A percentile compares a stretch with the other conserved stretches of the same genome.
Conservation (phyloP, 1,139 yeast genomes). For the Pichia sp. region DNA sequence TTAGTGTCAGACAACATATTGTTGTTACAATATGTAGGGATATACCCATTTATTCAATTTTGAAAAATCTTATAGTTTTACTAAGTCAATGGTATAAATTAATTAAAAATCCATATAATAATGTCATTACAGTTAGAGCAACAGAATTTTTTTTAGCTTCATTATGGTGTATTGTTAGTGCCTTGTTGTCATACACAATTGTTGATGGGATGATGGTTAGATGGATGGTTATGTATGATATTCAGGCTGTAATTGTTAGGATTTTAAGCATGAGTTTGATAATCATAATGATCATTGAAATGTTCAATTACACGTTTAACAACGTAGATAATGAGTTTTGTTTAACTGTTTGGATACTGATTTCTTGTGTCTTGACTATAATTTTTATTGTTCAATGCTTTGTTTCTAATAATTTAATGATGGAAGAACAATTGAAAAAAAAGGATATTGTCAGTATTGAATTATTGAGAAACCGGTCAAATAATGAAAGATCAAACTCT, state of each 20-base stretch:
- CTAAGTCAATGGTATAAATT: slow-evolving; percentile 24
- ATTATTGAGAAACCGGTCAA: background rate
- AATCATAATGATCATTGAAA: slow-evolving; percentile 63
- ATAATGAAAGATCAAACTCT: background rate
- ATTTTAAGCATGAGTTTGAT: slow-evolving; percentile 78
- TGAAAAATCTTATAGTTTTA: slow-evolving; percentile 25
- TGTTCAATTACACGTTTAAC: slow-evolving; percentile 55
- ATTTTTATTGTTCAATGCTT: slow-evolving; percentile 83
- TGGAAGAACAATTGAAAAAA: slow-evolving; percentile 34
- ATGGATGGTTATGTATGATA: slow-evolving; percentile 88
- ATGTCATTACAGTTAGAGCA: slow-evolving; percentile 51
- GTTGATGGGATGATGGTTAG: slow-evolving; percentile 86
- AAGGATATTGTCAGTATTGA: background rate
- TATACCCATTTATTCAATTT: slow-evolving; percentile 40
- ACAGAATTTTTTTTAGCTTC: slow-evolving; percentile 70
- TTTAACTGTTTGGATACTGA: slow-evolving; percentile 85
- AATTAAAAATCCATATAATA: slow-evolving; percentile 17
- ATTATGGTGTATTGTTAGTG: slow-evolving; percentile 80
- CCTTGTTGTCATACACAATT: slow-evolving; percentile 76
- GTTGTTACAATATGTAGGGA: slow-evolving; percentile 69
- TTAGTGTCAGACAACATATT: slow-evolving; percentile 72
- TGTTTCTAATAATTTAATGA: slow-evolving; percentile 76
- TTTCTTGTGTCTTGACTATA: slow-evolving; percentile 78
- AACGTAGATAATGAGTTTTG: slow-evolving; percentile 52
- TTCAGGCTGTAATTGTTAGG: slow-evolving; percentile 80